A percentile compares a stretch with the other conserved stretches of the same genome.
Conservation (phyloP, 2,329 filamentous ascomycete species). For the Tympanopsis confertula region DNA sequence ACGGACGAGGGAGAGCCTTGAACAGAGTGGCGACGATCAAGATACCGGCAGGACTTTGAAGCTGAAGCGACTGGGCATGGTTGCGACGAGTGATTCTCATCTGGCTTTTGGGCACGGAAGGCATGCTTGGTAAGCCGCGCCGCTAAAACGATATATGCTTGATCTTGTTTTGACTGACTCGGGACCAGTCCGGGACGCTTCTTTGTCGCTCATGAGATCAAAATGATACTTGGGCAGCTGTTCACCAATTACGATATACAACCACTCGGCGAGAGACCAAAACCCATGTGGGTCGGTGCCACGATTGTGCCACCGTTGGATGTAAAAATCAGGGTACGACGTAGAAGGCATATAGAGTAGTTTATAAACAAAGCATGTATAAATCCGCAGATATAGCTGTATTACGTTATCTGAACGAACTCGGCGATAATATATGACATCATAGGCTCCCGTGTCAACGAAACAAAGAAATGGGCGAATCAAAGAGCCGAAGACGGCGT, state of each 20-base stretch:
- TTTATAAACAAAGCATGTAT: too few relatives aligned
- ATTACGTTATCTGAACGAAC: too few relatives aligned
- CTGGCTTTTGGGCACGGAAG: slow-evolving; percentile 44
- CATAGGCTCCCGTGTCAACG: too few relatives aligned
- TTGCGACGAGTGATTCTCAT: slow-evolving; percentile 37
- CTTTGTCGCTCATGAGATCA: slow-evolving; percentile 42
- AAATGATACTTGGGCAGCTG: slow-evolving; percentile 38
- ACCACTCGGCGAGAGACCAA: slow-evolving; percentile 23
- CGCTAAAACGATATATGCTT: slow-evolving; percentile 2
- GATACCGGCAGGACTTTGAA: slow-evolving; percentile 16
- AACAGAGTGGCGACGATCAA: slow-evolving; percentile 14
- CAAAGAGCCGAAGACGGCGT: too few relatives aligned
- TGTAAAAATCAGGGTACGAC: slow-evolving; percentile 15
- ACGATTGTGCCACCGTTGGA: slow-evolving; percentile 24
- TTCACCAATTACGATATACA: slow-evolving; percentile 40
- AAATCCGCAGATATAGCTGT: too few relatives aligned
- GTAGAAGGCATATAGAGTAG: too few relatives aligned
- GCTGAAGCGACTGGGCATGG: slow-evolving; percentile 32
- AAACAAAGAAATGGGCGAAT: too few relatives aligned
- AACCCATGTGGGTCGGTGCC: slow-evolving; percentile 29
- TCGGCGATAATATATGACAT: too few relatives aligned
- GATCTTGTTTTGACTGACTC: neutral
- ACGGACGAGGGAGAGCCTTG: slow-evolving; percentile 23
- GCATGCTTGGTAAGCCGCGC: slow-evolving; percentile 30
- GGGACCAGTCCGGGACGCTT: slow-evolving; percentile 37